Evolutionary conservation across 441 rosid genomes (phyloP), one percentile per base, ranked within the genome.

Genomic region (Kokia cookei): DNA sequence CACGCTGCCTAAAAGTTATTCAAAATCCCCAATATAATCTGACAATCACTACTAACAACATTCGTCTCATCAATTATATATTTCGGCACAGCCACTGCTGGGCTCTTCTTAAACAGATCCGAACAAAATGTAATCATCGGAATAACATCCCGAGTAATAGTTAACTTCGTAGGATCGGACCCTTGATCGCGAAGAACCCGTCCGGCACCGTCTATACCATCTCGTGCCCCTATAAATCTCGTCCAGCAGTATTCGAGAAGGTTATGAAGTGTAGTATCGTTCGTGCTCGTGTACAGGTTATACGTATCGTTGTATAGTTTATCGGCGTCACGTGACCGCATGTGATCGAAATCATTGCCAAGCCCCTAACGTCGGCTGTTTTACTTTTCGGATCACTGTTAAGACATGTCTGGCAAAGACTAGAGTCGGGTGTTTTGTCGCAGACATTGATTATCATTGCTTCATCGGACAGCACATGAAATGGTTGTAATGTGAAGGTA

Each of bases 351-450:
- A 70, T 70, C 37, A 54, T 19, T 0, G 65, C 75, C 3, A 64
- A 9, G 17, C 70, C 71, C 40, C 7, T 71, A 2, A 7, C 32
- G n/a, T 76, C 79, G 0, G 58, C 58, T 6, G 37, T 64, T 27
- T 1, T 13, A 37, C 74, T 10, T 2, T 2, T 51, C 2, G 71
- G 63, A 57, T 76, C 63, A 24, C 59, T 2, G 1, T 43, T 14
- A 14, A 71, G 69, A 43, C 79, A 76, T 15, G 45, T 42, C 13
- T 32, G 0, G 24, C 79, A 71, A 1, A 43, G 19, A 11, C 14
- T 19, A 11, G 71, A 72, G 26, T 76, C 66, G 47, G 47, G 57
- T 62, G 79, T 71, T 76, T 55, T 76, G 42, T 10, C 47, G 40
- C 79, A 76, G 0, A 63, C 59, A 4, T 4, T 42, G 22, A 40